phyloP scores from a whole-genome alignment of 164 flowering plant species.

The Piper betle region DNA sequence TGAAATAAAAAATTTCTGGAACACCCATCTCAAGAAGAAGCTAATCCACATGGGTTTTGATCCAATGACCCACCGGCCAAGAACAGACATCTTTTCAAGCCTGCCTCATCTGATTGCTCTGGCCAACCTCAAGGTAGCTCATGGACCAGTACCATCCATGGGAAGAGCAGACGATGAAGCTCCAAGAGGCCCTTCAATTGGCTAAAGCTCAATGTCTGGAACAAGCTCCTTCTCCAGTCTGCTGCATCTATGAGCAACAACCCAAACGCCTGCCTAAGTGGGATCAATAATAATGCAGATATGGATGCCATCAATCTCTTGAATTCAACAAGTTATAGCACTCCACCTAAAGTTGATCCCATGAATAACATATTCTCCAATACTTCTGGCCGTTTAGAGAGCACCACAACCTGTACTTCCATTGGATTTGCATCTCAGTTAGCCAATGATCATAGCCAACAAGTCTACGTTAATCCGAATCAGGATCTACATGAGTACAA shows the following conservation, averaged over 20 bases:
- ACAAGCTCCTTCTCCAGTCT: conserved; percentile 42
- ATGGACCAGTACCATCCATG: conserved; percentile 27
- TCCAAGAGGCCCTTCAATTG: conserved; percentile 58
- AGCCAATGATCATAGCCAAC: conserved; percentile 19
- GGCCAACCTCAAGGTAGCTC: conserved; percentile 41
- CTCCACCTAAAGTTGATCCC: conserved; percentile 14
- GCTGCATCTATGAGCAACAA: conserved; percentile 7
- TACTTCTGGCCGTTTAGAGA: conserved; percentile 11
- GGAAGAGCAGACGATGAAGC: conserved; percentile 44
- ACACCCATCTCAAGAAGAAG: conserved; percentile 78
- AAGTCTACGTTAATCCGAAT: conserved; percentile 8
- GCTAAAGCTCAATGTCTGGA: conserved; percentile 53
- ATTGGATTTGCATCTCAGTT: conserved; percentile 18
- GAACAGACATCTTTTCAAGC: conserved; percentile 59
- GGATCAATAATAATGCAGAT: conserved; percentile 11
- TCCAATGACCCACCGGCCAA: conserved; percentile 72
- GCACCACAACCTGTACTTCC: conserved; percentile 9
- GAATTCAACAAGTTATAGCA: conserved; percentile 10
- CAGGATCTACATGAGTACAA: conserved; percentile 21
- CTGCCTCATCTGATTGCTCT: conserved; percentile 56
- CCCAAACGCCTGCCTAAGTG: conserved; percentile 8
- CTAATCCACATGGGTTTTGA: conserved; percentile 73
- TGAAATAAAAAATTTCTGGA: conserved; percentile 79
- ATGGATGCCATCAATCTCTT: conserved; percentile 30
- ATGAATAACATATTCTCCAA: conserved; percentile 6